Percentiles rank a stretch among this genome's conserved stretches.
These are phyloP conservation scores for Entoloma clypeatum DNA, from an alignment of 1,284 basidiomycete genomes.

Conservation along the genomic window DNA sequence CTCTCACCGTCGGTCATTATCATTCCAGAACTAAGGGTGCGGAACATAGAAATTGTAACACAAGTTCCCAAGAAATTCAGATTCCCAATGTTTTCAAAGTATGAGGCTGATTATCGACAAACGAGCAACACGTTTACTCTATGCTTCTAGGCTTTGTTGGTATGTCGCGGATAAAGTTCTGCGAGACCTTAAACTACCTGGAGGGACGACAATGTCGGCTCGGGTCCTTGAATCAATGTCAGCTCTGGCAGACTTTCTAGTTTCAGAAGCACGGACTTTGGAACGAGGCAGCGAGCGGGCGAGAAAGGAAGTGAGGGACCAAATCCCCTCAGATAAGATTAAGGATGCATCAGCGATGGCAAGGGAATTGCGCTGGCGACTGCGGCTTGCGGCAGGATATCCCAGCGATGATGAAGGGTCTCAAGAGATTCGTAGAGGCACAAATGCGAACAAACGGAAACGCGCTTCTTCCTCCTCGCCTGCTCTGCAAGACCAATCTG, in stretches of 20 bases:
- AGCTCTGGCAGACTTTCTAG: conserved; percentile 71
- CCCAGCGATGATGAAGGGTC: conserved; percentile 66
- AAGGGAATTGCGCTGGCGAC: conserved; percentile 79
- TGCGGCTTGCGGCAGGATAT: conserved; percentile 60
- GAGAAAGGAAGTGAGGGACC: conserved; percentile 72
- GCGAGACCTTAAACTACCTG: conserved; percentile 58
- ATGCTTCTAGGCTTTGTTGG: conserved; percentile 71
- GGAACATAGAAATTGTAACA: conserved; percentile 90
- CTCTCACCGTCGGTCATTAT: conserved; percentile 20
- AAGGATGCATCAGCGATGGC: conserved; percentile 77
- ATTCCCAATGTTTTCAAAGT: conserved; percentile 86
- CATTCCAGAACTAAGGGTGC: conserved; percentile 74
- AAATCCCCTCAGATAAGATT: conserved; percentile 76
- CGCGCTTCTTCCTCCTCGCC: conserved; percentile 37
- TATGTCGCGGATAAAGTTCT: conserved; percentile 81
- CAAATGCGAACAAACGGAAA: conserved; percentile 51
- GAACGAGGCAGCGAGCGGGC: conserved; percentile 60
- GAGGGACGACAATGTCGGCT: conserved; percentile 51
- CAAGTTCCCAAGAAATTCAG: conserved; percentile 94
- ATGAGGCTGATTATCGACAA: conserved; percentile 22
- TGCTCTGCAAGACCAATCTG: conserved; percentile 23
- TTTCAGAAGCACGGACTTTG: conserved; percentile 69
- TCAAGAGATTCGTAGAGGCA: conserved; percentile 25
- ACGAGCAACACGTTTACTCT: conserved; percentile 9
- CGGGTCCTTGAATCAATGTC: conserved; percentile 73